phyloP scores from a whole-genome alignment of 2,329 filamentous ascomycete genomes.

The Whalleya microplaca region DNA sequence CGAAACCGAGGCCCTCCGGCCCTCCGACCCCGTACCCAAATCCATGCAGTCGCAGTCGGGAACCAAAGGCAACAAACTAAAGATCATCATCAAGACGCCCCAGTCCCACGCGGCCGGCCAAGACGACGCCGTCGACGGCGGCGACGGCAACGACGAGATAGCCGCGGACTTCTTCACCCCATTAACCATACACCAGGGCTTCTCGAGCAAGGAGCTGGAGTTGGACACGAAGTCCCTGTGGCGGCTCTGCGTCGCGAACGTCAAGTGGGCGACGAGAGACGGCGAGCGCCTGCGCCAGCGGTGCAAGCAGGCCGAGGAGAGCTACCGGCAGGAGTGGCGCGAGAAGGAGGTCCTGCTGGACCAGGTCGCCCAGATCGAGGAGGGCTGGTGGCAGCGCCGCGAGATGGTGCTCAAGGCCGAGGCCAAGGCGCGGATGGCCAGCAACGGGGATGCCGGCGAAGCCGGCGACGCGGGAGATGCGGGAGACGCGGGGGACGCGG shows the following conservation, averaged over 20 bases:
- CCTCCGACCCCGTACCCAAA: slow-evolving; percentile 74
- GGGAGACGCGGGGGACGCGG: slow-evolving; percentile 12
- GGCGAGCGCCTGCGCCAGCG: slow-evolving; percentile 65
- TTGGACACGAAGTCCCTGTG: slow-evolving; percentile 64
- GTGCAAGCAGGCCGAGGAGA: slow-evolving; percentile 67
- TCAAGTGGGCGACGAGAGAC: slow-evolving; percentile 74
- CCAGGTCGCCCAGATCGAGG: slow-evolving; percentile 69
- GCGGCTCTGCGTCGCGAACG: slow-evolving; percentile 70
- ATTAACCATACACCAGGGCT: slow-evolving; percentile 61
- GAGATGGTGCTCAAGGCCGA: slow-evolving; percentile 52
- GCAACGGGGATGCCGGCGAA: slow-evolving; percentile 18
- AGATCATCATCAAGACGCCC: slow-evolving; percentile 66
- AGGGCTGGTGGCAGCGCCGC: slow-evolving; percentile 65
- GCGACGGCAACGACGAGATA: slow-evolving; percentile 57
- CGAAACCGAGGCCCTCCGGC: slow-evolving; percentile 91
- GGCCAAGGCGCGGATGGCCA: slow-evolving; percentile 29
- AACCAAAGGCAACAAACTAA: slow-evolving; percentile 56
- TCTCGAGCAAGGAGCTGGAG: slow-evolving; percentile 66
- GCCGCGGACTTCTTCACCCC: slow-evolving; percentile 62
- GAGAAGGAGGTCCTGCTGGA: slow-evolving; percentile 81
- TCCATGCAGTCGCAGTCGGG: slow-evolving; percentile 57
- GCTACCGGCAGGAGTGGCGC: slow-evolving; percentile 73
- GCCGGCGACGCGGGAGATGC: slow-evolving; percentile 2
- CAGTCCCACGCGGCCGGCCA: slow-evolving; percentile 61
- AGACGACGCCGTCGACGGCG: slow-evolving; percentile 58